phyloP scores from a whole-genome alignment of 768 basidiomycete genomes.

The Agaricus sinodeliciosus region DNA sequence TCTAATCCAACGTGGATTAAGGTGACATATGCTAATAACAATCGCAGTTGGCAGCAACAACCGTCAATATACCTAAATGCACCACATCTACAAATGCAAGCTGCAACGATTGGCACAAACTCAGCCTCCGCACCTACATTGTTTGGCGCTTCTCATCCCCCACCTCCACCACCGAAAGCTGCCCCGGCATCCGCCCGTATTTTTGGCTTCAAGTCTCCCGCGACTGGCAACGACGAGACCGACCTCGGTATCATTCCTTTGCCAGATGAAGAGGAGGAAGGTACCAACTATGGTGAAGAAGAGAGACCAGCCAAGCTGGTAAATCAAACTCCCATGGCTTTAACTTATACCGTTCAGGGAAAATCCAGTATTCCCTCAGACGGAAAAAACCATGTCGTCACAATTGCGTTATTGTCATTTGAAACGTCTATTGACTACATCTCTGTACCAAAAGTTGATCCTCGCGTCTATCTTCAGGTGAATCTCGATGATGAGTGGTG shows the following conservation, averaged over 20 bases:
- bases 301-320: conserved; percentile 32
- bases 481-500: conserved; percentile 9
- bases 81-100: conserved; percentile 14
- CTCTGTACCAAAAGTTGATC: conserved; percentile 41
- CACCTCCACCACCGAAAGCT: too few relatives aligned
- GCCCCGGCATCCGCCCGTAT: too few relatives aligned
- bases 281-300: background rate
- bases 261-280: background rate
- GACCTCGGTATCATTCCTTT: background rate
- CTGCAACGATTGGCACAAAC: too few relatives aligned
- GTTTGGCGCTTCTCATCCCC: background rate
- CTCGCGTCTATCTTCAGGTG: conserved; percentile 46
- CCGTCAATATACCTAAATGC: background rate
- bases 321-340: conserved; percentile 44
- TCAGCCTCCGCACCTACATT: too few relatives aligned
- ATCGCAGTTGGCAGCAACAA: conserved; percentile 1
- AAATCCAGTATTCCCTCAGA: conserved; percentile 47
- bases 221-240: background rate
- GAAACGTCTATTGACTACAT: conserved; percentile 40
- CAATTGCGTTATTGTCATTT: conserved; percentile 42
- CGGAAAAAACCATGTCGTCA: conserved; percentile 46
- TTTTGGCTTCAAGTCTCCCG: background rate
- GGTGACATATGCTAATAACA: conserved; percentile 7
- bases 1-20: conserved; percentile 26
- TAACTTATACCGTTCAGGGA: conserved; percentile 46